phyloP scores from a whole-genome alignment of 2,329 filamentous ascomycete genomes.

The Diaporthe batatas region DNA sequence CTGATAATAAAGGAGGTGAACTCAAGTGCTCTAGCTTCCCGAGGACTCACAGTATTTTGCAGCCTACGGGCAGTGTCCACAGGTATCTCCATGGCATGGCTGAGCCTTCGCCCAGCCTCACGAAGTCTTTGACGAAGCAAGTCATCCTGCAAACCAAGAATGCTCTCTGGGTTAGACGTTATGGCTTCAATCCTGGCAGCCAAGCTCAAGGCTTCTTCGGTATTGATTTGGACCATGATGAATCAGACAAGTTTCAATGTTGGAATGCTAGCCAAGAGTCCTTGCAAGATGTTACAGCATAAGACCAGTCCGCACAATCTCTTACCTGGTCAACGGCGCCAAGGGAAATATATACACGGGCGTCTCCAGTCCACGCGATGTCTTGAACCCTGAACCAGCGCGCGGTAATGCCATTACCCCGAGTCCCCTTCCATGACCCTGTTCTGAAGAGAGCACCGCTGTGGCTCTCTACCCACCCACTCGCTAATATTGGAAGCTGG shows the following conservation, averaged over 20 bases:
- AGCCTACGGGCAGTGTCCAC: constrained; percentile 2
- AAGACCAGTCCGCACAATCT: too few species aligned
- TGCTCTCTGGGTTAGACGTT: neutral
- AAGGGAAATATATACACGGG: too few species aligned
- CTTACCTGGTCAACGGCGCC: too few species aligned
- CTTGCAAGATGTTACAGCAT: neutral
- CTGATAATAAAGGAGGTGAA: neutral
- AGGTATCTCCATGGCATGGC: constrained; percentile 15
- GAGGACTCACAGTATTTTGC: constrained; percentile 1
- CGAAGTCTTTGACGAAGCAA: constrained; percentile 3
- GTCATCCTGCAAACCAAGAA: constrained; percentile 2
- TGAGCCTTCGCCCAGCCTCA: constrained; percentile 8
- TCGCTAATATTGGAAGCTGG: too few species aligned
- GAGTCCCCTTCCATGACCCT: too few species aligned
- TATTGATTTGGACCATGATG: neutral
- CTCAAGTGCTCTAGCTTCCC: neutral
- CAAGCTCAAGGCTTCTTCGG: neutral
- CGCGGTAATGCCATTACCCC: too few species aligned
- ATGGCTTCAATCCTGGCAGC: neutral
- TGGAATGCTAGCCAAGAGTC: neutral
- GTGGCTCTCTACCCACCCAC: too few species aligned
- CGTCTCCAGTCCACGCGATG: too few species aligned
- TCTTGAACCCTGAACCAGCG: too few species aligned
- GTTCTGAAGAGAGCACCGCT: too few species aligned
- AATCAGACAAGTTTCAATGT: neutral